These are phyloP conservation scores for Penicillium sp. DNA, from an alignment of 2,329 filamentous ascomycete genomes.

Conservation along the genomic window DNA sequence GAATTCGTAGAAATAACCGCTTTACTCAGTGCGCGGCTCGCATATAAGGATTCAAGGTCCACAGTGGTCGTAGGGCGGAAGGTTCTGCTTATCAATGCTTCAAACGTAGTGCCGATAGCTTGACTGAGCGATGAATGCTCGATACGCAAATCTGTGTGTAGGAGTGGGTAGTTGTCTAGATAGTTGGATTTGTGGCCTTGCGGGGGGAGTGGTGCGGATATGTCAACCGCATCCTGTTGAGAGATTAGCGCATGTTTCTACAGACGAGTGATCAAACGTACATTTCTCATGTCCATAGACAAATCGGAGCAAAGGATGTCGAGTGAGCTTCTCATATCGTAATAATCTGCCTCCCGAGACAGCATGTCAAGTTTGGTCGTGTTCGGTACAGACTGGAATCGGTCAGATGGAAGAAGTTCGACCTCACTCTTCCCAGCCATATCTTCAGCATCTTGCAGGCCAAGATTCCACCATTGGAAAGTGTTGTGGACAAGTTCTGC, in stretches of 20 bases:
- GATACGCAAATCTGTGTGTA: constrained; percentile 51
- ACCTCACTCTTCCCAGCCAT: constrained; percentile 40
- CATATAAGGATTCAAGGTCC: constrained; percentile 27
- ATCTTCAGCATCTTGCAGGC: constrained; percentile 59
- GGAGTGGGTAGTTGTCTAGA: constrained; percentile 52
- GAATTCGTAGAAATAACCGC: constrained; percentile 11
- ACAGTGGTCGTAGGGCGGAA: constrained; percentile 18
- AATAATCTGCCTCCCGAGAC: constrained; percentile 28
- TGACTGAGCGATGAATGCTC: constrained; percentile 46
- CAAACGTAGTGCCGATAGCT: constrained; percentile 36
- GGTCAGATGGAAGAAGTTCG: constrained; percentile 17
- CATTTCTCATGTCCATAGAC: constrained; percentile 30
- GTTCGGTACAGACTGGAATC: constrained; percentile 17
- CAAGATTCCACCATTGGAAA: constrained; percentile 67
- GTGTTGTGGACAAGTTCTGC: constrained; percentile 64
- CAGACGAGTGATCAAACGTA: constrained; percentile 18
- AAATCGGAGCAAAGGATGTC: constrained; percentile 35
- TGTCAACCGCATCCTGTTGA: constrained; percentile 57
- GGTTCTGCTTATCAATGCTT: constrained; percentile 29
- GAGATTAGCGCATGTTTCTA: constrained; percentile 16
- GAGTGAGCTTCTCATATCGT: constrained; percentile 38
- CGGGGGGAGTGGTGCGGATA: constrained; percentile 59
- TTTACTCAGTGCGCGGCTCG: constrained; percentile 34
- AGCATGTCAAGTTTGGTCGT: constrained; percentile 30
- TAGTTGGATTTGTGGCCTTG: constrained; percentile 56